Conservation (phyloP, 116 monocot genomes). For the Dioscorea cayenensis region DNA sequence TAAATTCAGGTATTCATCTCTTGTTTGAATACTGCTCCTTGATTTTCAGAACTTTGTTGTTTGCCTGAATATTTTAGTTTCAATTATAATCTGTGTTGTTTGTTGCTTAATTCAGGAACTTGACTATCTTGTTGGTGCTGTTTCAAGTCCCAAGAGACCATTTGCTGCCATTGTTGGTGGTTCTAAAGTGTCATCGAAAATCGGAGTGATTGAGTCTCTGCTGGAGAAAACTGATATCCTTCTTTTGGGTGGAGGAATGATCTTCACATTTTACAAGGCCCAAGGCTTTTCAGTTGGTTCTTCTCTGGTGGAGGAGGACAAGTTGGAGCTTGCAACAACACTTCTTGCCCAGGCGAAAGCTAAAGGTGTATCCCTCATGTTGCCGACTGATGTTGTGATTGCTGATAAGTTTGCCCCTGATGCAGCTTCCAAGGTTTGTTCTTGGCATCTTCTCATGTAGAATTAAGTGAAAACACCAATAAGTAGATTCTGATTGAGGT, state of each 20-base stretch:
- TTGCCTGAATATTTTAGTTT: neutral
- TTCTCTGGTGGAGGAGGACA: conserved; percentile 93
- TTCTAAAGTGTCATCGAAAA: conserved; percentile 94
- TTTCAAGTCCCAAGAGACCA: conserved; percentile 86
- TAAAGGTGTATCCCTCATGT: conserved; percentile 78
- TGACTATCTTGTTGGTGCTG: conserved; percentile 95
- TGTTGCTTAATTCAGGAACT: conserved; percentile 53
- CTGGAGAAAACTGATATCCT: conserved; percentile 89
- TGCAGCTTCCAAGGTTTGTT: conserved; percentile 85
- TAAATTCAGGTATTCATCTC: too few species aligned
- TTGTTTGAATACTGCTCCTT: too few species aligned
- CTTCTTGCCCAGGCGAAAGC: conserved; percentile 79
- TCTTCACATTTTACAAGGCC: conserved; percentile 98
- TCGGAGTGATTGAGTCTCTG: conserved; percentile 93
- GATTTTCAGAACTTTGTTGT: too few species aligned
- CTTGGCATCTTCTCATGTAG: neutral
- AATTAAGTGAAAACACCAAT: neutral
- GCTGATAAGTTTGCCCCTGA: conserved; percentile 97
- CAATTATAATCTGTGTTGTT: neutral
- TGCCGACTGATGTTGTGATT: conserved; percentile 83
- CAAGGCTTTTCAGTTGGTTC: conserved; percentile 83
- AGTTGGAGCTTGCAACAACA: conserved; percentile 74
- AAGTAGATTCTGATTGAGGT: neutral
- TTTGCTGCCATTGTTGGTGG: conserved; percentile 99
- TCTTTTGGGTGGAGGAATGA: conserved; percentile 96